Evolutionary conservation across 2,329 filamentous ascomycete genomes (phyloP).

Genomic region (Cladosporium velox): DNA sequence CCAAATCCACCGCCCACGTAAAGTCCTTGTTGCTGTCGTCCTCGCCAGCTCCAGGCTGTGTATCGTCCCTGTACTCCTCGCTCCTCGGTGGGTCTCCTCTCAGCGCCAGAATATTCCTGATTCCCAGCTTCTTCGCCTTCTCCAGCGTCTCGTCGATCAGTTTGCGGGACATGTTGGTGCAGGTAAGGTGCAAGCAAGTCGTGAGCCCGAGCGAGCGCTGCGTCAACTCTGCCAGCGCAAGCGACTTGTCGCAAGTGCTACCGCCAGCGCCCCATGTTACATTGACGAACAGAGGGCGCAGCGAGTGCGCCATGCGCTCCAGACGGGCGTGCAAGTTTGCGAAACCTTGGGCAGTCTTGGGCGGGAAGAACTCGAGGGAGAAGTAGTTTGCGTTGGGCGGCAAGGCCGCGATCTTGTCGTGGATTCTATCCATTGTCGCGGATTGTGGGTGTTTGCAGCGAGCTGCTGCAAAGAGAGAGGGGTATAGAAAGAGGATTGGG

Average conservation of each 20-base stretch:
- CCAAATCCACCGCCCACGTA: constrained; percentile 83
- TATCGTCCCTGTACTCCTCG: constrained; percentile 78
- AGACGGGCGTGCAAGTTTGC: constrained; percentile 90
- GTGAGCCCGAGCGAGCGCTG: constrained; percentile 89
- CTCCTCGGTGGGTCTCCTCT: constrained; percentile 87
- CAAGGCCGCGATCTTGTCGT: constrained; percentile 90
- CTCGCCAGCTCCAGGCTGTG: constrained; percentile 57
- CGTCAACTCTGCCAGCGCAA: constrained; percentile 93
- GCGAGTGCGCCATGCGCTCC: constrained; percentile 88
- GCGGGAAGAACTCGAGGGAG: constrained; percentile 98
- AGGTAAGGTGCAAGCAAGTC: constrained; percentile 93
- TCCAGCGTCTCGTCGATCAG: constrained; percentile 87
- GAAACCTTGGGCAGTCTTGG: constrained; percentile 94
- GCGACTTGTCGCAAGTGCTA: constrained; percentile 84
- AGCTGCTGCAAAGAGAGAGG: not conserved
- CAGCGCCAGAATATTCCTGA: constrained; percentile 90
- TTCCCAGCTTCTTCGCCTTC: constrained; percentile 84
- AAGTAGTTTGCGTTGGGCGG: constrained; percentile 82
- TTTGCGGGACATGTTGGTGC: constrained; percentile 91
- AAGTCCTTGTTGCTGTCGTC: constrained; percentile 74
- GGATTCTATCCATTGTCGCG: constrained; percentile 57
- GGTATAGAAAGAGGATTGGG: not conserved
- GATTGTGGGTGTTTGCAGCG: constrained; percentile 1
- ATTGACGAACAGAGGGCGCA: constrained; percentile 91
- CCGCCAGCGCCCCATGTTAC: constrained; percentile 98